A percentile compares a stretch with the other conserved stretches of the same genome.
Evolutionary conservation across 805 yeast genomes (phyloP).

Genomic region (Suhomyces prunicola): DNA sequence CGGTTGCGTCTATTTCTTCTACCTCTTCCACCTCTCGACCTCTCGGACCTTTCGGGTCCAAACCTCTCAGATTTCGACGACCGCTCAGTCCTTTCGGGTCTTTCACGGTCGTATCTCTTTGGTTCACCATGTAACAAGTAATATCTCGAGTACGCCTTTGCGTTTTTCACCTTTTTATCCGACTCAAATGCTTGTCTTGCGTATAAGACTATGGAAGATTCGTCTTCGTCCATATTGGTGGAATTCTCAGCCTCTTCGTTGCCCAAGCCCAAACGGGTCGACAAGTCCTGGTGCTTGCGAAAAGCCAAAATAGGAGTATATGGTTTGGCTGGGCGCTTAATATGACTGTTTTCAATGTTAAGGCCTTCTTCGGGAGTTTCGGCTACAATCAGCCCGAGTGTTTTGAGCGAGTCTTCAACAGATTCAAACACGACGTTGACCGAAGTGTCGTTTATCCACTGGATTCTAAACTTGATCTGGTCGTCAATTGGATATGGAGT

Average conservation of each 20-base stretch:
- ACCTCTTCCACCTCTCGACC: slow-evolving; percentile 3
- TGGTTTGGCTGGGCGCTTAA: slow-evolving; percentile 40
- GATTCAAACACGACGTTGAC: slow-evolving; percentile 54
- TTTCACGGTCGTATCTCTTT: slow-evolving; percentile 27
- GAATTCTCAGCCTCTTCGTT: slow-evolving; percentile 11
- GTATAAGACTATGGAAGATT: slow-evolving; percentile 32
- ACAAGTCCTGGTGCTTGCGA: slow-evolving; percentile 28
- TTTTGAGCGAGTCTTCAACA: slow-evolving; percentile 38
- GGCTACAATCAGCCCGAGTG: slow-evolving; percentile 24
- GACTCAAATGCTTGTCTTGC: slow-evolving; percentile 50
- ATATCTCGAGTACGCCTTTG: slow-evolving; percentile 58
- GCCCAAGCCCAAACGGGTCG: slow-evolving; percentile 25
- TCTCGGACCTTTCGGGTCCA: background rate
- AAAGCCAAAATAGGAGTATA: slow-evolving; percentile 36
- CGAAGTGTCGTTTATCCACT: slow-evolving; percentile 67
- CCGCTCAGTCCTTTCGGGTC: slow-evolving; percentile 8
- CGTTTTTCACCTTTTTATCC: slow-evolving; percentile 57
- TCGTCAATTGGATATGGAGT: slow-evolving; percentile 24
- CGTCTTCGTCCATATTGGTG: slow-evolving; percentile 37
- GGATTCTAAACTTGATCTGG: slow-evolving; percentile 42
- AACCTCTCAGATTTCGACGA: slow-evolving; percentile 1
- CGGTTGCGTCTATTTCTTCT: background rate
- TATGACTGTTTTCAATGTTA: slow-evolving; percentile 12
- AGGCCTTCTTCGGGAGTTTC: background rate
- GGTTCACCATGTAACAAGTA: slow-evolving; percentile 74